Evolutionary conservation across 768 basidiomycete genomes (phyloP).

Genomic region (Lanmaoa pseudosensibilis): DNA sequence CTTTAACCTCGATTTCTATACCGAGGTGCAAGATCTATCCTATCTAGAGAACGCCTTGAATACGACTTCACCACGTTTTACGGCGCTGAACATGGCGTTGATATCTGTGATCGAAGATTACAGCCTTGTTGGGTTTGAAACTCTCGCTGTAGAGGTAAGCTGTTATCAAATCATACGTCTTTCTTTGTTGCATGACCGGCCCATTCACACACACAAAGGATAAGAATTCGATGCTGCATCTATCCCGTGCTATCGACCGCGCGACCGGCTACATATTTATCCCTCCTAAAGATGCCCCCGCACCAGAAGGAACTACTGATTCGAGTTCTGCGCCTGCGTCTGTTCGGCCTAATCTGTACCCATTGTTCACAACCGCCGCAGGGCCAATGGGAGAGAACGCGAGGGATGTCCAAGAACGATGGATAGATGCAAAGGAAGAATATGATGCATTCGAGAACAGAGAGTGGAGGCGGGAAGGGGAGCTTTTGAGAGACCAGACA

Average conservation of each 20-base stretch:
- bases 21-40: constrained; percentile 94
- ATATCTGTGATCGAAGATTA: constrained; percentile 94
- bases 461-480: constrained; percentile 78
- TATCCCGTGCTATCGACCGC: constrained; percentile 82
- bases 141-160: constrained; percentile 88
- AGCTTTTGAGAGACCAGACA: constrained; percentile 34
- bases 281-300: constrained; percentile 44
- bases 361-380: constrained; percentile 66
- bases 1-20: constrained; percentile 97
- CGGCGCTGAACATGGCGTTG: constrained; percentile 83
- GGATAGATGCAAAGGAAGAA: constrained; percentile 82
- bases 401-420: constrained; percentile 86
- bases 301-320: constrained; percentile 34
- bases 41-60: constrained; percentile 79
- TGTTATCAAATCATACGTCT: background rate
- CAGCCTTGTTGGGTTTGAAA: constrained; percentile 92
- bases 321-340: constrained; percentile 37
- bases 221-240: constrained; percentile 90
- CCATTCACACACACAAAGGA: constrained; percentile 52
- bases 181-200: background rate
- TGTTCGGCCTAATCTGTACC: constrained; percentile 60
- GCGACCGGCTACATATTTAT: constrained; percentile 92
- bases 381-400: constrained; percentile 55
- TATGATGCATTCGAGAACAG: constrained; percentile 81
- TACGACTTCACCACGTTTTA: constrained; percentile 64